Percentiles rank a stretch among this genome's conserved stretches.
phyloP scores from a whole-genome alignment of 257 asterid genomes.

The Ocimum tenuiflorum region DNA sequence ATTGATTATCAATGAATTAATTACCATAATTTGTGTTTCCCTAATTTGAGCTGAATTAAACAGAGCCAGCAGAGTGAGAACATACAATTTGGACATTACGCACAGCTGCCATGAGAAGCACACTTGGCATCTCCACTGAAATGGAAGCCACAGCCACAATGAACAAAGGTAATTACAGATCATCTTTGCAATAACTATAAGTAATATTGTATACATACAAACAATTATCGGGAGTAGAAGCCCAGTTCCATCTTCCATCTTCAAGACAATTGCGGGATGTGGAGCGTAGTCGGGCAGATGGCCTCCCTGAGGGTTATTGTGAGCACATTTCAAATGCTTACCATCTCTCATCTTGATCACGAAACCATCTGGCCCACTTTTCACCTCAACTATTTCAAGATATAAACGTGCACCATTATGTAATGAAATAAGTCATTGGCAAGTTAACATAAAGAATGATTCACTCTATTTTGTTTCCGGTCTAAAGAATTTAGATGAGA shows the following conservation, averaged over 20 bases:
- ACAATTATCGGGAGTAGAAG: slow-evolving; percentile 90
- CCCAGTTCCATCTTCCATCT: slow-evolving; percentile 96
- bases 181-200: background rate
- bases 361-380: slow-evolving; percentile 93
- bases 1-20: slow-evolving; percentile 10
- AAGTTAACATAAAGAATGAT: no score
- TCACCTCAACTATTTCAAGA: slow-evolving; percentile 73
- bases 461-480: no score
- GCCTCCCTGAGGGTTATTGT: slow-evolving; percentile 71
- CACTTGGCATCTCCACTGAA: slow-evolving; percentile 99
- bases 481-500: background rate
- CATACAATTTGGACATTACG: slow-evolving; percentile 90
- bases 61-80: slow-evolving; percentile 10
- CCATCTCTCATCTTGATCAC: slow-evolving; percentile 98
- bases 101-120: slow-evolving; percentile 91
- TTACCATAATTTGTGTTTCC: background rate
- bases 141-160: slow-evolving; percentile 17
- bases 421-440: no score
- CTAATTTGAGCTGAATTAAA: background rate
- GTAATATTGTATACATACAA: slow-evolving; percentile 44
- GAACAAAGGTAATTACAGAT: background rate
- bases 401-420: background rate
- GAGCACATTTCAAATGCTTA: slow-evolving; percentile 64
- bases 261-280: slow-evolving; percentile 93
- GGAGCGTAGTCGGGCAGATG: slow-evolving; percentile 76